Percentiles rank a stretch among this genome's conserved stretches.
Conservation (phyloP, 2,329 filamentous ascomycete genomes). For the Xylariaceae sp. region DNA sequence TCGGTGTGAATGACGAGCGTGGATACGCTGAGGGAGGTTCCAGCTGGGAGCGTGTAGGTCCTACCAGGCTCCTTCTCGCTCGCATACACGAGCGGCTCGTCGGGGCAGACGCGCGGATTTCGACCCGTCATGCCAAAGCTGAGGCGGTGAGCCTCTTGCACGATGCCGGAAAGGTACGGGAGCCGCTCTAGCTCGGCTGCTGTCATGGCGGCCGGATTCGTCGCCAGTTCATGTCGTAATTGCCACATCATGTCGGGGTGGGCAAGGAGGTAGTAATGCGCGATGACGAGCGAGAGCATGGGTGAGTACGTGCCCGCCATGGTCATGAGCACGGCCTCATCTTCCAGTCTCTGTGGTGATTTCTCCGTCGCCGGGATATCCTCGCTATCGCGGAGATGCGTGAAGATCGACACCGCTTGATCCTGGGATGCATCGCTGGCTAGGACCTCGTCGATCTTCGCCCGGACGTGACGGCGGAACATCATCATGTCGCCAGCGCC, state of each 20-base stretch:
- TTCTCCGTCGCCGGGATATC: constrained; percentile 29
- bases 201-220: constrained; percentile 5
- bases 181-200: constrained; percentile 16
- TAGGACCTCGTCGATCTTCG: constrained; percentile 21
- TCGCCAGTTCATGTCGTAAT: constrained; percentile 20
- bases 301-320: constrained; percentile 23
- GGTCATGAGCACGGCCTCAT: constrained; percentile 28
- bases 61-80: constrained; percentile 9
- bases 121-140: constrained; percentile 36
- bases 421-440: background rate
- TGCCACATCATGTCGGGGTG: constrained; percentile 19
- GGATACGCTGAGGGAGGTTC: constrained; percentile 12
- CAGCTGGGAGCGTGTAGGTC: constrained; percentile 23
- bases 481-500: constrained; percentile 15
- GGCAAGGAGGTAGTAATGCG: constrained; percentile 22
- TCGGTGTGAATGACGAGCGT: constrained; percentile 12
- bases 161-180: constrained; percentile 13
- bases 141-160: constrained; percentile 32
- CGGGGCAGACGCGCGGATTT: constrained; percentile 28
- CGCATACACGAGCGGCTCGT: constrained; percentile 19
- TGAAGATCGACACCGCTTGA: constrained; percentile 27
- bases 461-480: constrained; percentile 23
- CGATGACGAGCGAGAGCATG: constrained; percentile 22
- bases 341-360: constrained; percentile 26
- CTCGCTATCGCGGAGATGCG: constrained; percentile 24